phyloP scores from a whole-genome alignment of 768 basidiomycete species.

The Lactarius pseudohatsudake region DNA sequence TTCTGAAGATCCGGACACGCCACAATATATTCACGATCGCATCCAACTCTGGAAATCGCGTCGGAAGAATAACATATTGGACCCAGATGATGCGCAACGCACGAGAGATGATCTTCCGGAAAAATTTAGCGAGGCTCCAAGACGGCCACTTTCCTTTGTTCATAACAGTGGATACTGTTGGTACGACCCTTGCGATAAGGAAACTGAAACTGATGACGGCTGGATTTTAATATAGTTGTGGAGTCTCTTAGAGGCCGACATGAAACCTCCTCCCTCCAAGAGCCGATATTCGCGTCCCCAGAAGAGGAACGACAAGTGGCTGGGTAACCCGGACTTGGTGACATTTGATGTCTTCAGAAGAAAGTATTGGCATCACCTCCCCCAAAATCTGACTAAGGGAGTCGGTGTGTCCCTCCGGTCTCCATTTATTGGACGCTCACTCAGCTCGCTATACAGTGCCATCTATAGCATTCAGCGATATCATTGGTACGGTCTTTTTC shows the following conservation, averaged over 20 bases:
- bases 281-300: slow-evolving; percentile 6
- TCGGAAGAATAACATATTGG: slow-evolving; percentile 36
- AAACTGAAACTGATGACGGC: not conserved
- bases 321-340: slow-evolving; percentile 31
- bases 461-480: slow-evolving; percentile 59
- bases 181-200: slow-evolving; percentile 20
- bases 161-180: slow-evolving; percentile 60
- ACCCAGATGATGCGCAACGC: slow-evolving; percentile 45
- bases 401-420: slow-evolving; percentile 42
- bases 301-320: slow-evolving; percentile 10
- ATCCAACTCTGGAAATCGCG: slow-evolving; percentile 26
- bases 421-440: not conserved
- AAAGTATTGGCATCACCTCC: slow-evolving; percentile 61
- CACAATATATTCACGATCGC: slow-evolving; percentile 40
- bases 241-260: slow-evolving; percentile 49
- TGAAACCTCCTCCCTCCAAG: slow-evolving; percentile 22
- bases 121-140: slow-evolving; percentile 51
- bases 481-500: slow-evolving; percentile 47
- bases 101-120: slow-evolving; percentile 48
- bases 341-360: slow-evolving; percentile 50
- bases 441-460: slow-evolving; percentile 45
- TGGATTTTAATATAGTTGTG: slow-evolving; percentile 41
- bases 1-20: slow-evolving; percentile 37
- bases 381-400: slow-evolving; percentile 49
- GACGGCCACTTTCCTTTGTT: slow-evolving; percentile 71